Evolutionary conservation across 192 early-diverging fungal species (phyloP).

Genomic region (Backusella luteola): DNA sequence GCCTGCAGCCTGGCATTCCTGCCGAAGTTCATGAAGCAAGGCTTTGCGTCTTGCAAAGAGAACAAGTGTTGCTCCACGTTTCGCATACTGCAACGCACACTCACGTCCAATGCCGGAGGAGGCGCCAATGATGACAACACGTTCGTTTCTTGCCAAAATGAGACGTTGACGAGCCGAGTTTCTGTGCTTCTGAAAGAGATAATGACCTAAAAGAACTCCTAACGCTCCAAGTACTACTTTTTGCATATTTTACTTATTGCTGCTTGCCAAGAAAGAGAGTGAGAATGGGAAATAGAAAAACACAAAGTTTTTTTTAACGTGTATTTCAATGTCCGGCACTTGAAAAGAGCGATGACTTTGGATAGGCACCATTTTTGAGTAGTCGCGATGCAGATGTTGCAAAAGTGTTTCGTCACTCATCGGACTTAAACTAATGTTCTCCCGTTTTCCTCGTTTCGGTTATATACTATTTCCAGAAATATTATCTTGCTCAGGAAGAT

Average conservation of each 20-base stretch:
- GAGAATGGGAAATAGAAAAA: neutral
- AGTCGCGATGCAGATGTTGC: too few relatives aligned
- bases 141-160: slow-evolving; percentile 29
- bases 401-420: too few relatives aligned
- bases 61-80: slow-evolving; percentile 57
- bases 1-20: slow-evolving; percentile 41
- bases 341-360: too few relatives aligned
- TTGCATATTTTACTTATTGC: neutral
- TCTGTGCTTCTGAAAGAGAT: neutral
- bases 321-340: neutral
- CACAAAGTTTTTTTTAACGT: neutral
- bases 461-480: too few relatives aligned
- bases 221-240: neutral
- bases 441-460: too few relatives aligned
- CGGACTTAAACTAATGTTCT: too few relatives aligned
- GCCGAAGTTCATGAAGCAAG: slow-evolving; percentile 47
- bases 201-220: neutral
- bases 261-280: neutral
- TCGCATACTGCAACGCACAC: slow-evolving; percentile 66
- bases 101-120: slow-evolving; percentile 76
- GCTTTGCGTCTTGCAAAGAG: slow-evolving; percentile 60
- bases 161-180: neutral
- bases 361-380: too few relatives aligned
- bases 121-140: slow-evolving; percentile 74
- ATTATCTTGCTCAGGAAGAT: too few relatives aligned